Evolutionary conservation across 352 stramenopile species (phyloP).

Genomic region (Globisporangium cederbergense): DNA sequence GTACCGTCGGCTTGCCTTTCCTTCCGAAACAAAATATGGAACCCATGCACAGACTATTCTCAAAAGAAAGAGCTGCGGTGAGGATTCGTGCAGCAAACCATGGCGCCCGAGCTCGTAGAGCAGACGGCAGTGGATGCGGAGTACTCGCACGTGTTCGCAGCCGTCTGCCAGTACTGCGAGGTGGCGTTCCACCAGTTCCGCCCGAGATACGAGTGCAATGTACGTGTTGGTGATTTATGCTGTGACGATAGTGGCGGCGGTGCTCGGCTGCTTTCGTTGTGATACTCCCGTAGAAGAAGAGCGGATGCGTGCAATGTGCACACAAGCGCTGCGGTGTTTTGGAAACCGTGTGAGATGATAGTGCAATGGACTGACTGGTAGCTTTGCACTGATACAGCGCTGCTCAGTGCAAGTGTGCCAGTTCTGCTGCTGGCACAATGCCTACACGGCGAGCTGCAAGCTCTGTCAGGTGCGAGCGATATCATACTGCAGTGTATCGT

Average conservation of each 20-base stretch:
- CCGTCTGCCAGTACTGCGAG: slow-evolving; percentile 42
- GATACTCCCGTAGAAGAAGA: not conserved
- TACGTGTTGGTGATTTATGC: slow-evolving; percentile 18
- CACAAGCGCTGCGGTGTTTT: too few relatives aligned
- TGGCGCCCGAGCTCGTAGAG: not conserved
- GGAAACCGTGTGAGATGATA: not conserved
- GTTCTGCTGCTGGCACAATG: slow-evolving; percentile 38
- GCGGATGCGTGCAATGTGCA: not conserved
- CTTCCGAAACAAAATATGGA: too few relatives aligned
- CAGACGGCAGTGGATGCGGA: not conserved
- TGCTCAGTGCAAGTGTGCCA: slow-evolving; percentile 36
- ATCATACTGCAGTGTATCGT: not conserved
- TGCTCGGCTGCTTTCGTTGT: not conserved
- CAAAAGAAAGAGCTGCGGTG: not conserved
- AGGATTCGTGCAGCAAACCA: not conserved
- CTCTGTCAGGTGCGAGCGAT: slow-evolving; percentile 25
- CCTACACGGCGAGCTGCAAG: slow-evolving; percentile 32
- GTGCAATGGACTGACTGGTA: not conserved
- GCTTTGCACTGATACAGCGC: slow-evolving; percentile 20
- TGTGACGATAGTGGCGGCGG: not conserved
- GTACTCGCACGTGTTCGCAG: not conserved
- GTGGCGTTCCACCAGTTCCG: slow-evolving; percentile 42
- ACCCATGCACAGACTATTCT: not conserved
- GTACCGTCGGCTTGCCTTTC: not conserved
- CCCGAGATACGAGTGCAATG: slow-evolving; percentile 32